Evolutionary conservation across 768 basidiomycete species (phyloP), one percentile per base, ranked within the genome.

Genomic region (Boletus patriciae): DNA sequence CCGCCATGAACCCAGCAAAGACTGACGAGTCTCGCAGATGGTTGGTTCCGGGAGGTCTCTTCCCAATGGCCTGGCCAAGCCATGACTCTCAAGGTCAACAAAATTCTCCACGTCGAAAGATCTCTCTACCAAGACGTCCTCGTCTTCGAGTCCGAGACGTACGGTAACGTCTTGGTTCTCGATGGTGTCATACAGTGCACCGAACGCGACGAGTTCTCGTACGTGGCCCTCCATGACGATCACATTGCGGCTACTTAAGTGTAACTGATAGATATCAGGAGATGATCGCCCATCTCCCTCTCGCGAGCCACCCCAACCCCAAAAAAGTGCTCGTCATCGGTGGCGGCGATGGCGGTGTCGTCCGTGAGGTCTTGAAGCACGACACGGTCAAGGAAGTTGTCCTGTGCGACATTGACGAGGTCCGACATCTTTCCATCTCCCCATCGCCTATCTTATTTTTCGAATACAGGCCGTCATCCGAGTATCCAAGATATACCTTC

Each of bases 161-260:
- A 89, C 69, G 96, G 96, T n/a, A 98, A 98, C 67, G 94, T 98
- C 45, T 83, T 99, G 54, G 87, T 95, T 19, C 84, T 99, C 31
- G 96, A 99, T 70, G 92, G 94, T 51, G 93, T 90, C 53, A 90
- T 99, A 63, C 96, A 99, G 73, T 94, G 90, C 77, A 97, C 95
- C 2, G 97, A 99, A 76, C 86, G 95, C 46, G 97, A 99, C 69
- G 97, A 99, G 74, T 99, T 99, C 75, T 94, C 95, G 94, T 94
- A 67, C 63, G 90, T 82, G 15, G n/a, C 42, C 42, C 27, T 13
- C 34, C 34, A n/a, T 37, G 23, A 33, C 31, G 16, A 44, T 50
- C 27, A 42, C 19, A 31, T n/a, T 6, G 31, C 40, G 6, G 11
- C 21, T 29, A 21, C 47, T 55, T 5, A 55, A 21, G 6, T 13